Base-by-base conservation (phyloP, 768 basidiomycete species). In the Steccherinum ochraceum region DNA sequence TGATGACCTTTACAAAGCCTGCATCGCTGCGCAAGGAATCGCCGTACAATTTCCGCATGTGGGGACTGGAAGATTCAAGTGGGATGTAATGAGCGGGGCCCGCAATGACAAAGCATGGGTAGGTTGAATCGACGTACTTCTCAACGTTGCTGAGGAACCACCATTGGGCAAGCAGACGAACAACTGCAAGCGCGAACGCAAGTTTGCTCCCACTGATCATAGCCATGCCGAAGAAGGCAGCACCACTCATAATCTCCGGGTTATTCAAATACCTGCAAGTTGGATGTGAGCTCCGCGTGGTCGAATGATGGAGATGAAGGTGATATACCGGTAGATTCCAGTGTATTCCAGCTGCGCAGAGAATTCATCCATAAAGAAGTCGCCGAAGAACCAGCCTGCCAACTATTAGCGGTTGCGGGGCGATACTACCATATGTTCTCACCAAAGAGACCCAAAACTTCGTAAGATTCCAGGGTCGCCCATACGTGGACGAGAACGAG, bases 1-100 rank as follows among this genome's bases (percentile, higher is more conserved):
- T 94, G 67, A 99, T 85, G n/a, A 97, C 94, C 72, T 97, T 96
- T 59, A 95, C 91, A 56, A 98, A 89, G 47, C 96, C 96, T 1
- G 94, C 95, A 52, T 98, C 95, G 68, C 93, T 92, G 56, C 96
- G 84, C 12, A 99, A 72, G 12, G 88, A 84, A 61, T 94, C 83
- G 2, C 96, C 95, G 66, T 99, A 99, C 18, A 98, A 75, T 64
- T 91, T 93, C 54, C 80, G 83, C 96, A 98, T 98, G 69, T 98
- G 96, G n/a, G 96, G 96, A 58, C 95, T 98, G n/a, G n/a, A n/a
- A n/a, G n/a, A n/a, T 49, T 42, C 21, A 12, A 30, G 30, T 5
- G 12, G 24, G 19, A 25, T 21, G 45, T n/a, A 41, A 24, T 21
- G 4, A 18, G 45, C 18, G 5, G 18, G 13, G 26, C 10, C 13